Evolutionary conservation across 208 protist species (phyloP).

Genomic region (Endotrypanum monterogeii): DNA sequence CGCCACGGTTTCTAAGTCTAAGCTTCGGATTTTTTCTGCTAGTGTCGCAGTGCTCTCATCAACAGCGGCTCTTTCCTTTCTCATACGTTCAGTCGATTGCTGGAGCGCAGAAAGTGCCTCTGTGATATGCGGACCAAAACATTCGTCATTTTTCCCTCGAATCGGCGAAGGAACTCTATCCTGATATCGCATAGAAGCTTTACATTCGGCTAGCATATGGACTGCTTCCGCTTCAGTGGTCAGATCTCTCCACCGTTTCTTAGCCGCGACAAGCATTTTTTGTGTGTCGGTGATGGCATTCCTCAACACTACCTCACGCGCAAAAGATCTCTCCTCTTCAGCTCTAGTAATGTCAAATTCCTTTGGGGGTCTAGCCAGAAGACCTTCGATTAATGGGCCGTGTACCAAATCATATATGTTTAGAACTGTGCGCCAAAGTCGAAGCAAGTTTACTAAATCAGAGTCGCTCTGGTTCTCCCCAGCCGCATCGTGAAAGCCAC

Average conservation of each 20-base stretch:
- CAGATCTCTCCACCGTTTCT: neutral
- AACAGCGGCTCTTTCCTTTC: constrained; percentile 1
- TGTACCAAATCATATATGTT: neutral
- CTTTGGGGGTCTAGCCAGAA: neutral
- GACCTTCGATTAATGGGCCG: neutral
- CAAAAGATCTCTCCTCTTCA: neutral
- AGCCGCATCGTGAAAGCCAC: neutral
- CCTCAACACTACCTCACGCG: neutral
- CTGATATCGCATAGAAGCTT: neutral
- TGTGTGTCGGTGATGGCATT: neutral
- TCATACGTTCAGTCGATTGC: constrained; percentile 2
- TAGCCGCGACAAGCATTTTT: neutral
- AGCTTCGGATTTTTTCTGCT: neutral
- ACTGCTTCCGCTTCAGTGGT: neutral
- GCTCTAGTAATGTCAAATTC: neutral
- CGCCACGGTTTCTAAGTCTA: neutral
- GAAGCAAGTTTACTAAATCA: neutral
- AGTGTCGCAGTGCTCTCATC: neutral
- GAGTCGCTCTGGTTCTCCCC: neutral
- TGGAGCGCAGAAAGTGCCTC: neutral
- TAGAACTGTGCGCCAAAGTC: constrained; percentile 3
- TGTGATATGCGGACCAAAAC: neutral
- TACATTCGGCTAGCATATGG: neutral
- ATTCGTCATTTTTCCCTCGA: neutral
- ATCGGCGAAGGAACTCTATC: neutral